These are phyloP conservation scores for Sherardia arvensis DNA, from an alignment of 257 asterid species.

Conservation along the genomic window DNA sequence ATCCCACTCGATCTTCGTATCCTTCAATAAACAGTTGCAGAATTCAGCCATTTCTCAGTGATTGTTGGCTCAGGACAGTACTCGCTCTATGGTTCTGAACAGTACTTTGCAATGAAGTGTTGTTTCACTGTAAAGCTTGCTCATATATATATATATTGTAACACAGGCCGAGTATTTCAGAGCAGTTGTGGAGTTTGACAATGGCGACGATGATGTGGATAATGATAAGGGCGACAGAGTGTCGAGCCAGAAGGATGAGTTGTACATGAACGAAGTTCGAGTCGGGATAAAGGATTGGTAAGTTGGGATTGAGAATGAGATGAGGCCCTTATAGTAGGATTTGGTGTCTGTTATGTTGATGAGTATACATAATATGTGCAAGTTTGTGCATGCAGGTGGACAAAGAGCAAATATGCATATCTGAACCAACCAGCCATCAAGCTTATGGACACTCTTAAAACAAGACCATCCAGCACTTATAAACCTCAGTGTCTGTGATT, in stretches of 20 bases:
- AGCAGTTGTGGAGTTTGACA: constrained; percentile 22
- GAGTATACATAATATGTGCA: background rate
- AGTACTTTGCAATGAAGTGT: background rate
- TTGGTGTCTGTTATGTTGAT: background rate
- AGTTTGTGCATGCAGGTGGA: constrained; percentile 60
- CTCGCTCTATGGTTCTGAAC: no score
- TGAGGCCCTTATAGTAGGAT: background rate
- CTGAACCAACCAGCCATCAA: constrained; percentile 38
- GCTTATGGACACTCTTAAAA: constrained; percentile 14
- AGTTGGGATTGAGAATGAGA: constrained; percentile 5
- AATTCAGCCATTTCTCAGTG: no score
- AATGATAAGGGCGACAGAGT: background rate
- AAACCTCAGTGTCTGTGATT: constrained; percentile 15
- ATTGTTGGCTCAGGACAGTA: no score
- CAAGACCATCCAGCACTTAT: constrained; percentile 18
- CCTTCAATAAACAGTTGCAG: no score
- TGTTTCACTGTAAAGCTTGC: background rate
- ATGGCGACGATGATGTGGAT: constrained; percentile 9
- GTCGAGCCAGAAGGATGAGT: constrained; percentile 8
- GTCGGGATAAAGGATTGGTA: constrained; percentile 56
- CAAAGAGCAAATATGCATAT: constrained; percentile 56
- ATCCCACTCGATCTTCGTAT: no score
- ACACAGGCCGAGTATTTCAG: constrained; percentile 19
- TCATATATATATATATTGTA: no score
- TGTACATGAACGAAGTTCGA: constrained; percentile 19